phyloP scores from a whole-genome alignment of 495 filamentous ascomycete genomes.

The Paragyromitra xinjiangensis region DNA sequence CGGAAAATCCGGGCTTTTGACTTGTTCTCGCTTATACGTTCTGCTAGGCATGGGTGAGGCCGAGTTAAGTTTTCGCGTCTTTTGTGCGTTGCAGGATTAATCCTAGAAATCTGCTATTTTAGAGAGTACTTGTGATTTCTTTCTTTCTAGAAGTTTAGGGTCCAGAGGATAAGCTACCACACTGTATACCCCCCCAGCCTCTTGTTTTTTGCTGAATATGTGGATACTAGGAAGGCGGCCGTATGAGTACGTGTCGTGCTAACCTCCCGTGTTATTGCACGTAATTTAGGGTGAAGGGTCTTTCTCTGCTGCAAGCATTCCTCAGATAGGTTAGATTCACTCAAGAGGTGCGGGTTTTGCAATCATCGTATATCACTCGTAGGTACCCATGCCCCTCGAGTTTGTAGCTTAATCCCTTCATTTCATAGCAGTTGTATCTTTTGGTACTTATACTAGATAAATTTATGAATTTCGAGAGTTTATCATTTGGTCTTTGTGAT shows the following conservation, averaged over 20 bases:
- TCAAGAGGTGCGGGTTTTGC: background rate
- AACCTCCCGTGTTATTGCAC: too few species aligned
- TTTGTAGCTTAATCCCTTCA: too few species aligned
- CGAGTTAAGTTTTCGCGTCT: slow-evolving; percentile 6
- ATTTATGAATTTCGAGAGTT: background rate
- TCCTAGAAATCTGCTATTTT: background rate
- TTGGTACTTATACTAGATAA: background rate
- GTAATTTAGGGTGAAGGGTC: background rate
- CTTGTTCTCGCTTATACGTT: background rate
- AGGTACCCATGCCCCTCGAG: background rate
- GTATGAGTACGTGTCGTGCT: background rate
- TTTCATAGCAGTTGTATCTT: too few species aligned
- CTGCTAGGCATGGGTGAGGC: background rate
- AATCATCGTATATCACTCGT: slow-evolving; percentile 34
- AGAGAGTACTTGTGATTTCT: background rate
- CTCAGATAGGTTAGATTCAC: slow-evolving; percentile 1
- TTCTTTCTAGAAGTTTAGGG: slow-evolving; percentile 4
- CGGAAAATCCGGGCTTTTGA: background rate
- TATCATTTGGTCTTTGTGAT: background rate
- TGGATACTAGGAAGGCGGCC: background rate
- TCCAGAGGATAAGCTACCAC: background rate
- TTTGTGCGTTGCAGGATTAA: slow-evolving; percentile 27
- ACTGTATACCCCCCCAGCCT: background rate
- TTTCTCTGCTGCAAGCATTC: slow-evolving; percentile 5
- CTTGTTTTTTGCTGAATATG: background rate